Base-by-base conservation (phyloP, 305 asterid species). In the Solanum hybrid region DNA sequence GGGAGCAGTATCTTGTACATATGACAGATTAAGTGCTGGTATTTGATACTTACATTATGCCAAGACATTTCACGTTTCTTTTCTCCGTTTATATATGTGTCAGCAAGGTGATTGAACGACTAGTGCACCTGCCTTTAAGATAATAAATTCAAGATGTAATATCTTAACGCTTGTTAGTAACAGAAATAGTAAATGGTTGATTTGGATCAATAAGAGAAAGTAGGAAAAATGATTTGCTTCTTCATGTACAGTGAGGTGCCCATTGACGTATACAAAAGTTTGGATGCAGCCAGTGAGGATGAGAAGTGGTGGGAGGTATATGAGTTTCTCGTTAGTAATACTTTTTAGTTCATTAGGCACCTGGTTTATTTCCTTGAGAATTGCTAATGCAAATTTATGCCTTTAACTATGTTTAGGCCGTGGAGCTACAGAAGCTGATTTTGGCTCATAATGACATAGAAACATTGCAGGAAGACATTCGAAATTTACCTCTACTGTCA, bases 291-390 rank as follows among this genome's bases (percentile, higher is more conserved):
- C 89, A 93, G 97, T 74, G 94, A 92, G 82, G 98, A 95, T 89
- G 99, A 97, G 94, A 97, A 97, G 89, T 97, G 99, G 99, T 97
- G 99, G 99, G 99, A 97, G 99, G 99, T 97, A 97, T 78, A 9
- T 57, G 76, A 11, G 35, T 57, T 36, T 57, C 46, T 57, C 3
- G 8, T 51, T 31, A 20, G 42, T 84, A 29, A 31, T 84, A 51
- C 73, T 31, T 18, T 51, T 29, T 84, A 84, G 46, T 85, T 85
- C 88, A 57, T 33, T 2, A 57, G 33, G 46, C 13, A 85, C 22
- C 46, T 83, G 39, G 39, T 46, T 29, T 46, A 83, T 83, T 51
- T 46, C 87, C 39, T 11, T 85, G 76, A 33, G 8, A 22, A 33
- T 51, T 57, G 40, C 88, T 85, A 85, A 57, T 57, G 88, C 88